Percentiles rank a stretch among this genome's conserved stretches.
Evolutionary conservation across 139 green algal species (phyloP).

Genomic region (Chlamydomonas incerta): DNA sequence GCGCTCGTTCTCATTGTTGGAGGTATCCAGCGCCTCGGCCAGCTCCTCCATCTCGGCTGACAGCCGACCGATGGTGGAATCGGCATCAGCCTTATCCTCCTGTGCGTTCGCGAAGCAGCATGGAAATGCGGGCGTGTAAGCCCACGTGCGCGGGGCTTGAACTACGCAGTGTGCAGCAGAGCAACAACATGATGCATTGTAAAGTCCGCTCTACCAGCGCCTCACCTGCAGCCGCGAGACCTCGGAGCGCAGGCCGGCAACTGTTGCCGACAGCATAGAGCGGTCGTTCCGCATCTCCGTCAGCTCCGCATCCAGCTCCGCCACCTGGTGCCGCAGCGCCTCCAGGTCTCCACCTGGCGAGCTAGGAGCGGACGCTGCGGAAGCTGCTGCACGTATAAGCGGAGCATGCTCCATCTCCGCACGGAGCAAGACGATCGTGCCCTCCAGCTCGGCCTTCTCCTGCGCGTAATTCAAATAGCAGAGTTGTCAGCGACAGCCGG

Average conservation of each 20-base stretch:
- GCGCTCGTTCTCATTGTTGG: conserved; percentile 31
- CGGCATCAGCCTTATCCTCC: conserved; percentile 12
- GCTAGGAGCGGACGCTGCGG: too few species aligned
- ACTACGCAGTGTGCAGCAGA: too few species aligned
- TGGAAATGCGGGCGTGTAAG: too few species aligned
- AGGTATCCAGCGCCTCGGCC: conserved; percentile 14
- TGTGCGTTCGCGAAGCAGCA: too few species aligned
- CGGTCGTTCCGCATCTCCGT: not conserved
- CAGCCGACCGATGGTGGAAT: not conserved
- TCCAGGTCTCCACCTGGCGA: not conserved
- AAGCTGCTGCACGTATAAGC: not conserved
- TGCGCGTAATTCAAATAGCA: not conserved
- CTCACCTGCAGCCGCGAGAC: conserved; percentile 16
- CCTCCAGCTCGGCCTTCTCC: conserved; percentile 20
- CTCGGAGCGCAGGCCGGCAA: conserved; percentile 10
- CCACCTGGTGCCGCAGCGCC: not conserved
- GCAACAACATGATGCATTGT: not conserved
- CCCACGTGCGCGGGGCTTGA: too few species aligned
- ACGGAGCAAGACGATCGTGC: not conserved
- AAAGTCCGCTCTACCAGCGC: not conserved
- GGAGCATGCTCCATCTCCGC: conserved; percentile 10
- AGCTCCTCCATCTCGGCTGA: conserved; percentile 35
- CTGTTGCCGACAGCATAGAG: not conserved
- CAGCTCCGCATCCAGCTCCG: not conserved
- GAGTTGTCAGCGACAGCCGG: too few species aligned